These are phyloP conservation scores for Aquanectria penicillioides DNA, from an alignment of 2,329 filamentous ascomycete genomes.

Conservation along the genomic window DNA sequence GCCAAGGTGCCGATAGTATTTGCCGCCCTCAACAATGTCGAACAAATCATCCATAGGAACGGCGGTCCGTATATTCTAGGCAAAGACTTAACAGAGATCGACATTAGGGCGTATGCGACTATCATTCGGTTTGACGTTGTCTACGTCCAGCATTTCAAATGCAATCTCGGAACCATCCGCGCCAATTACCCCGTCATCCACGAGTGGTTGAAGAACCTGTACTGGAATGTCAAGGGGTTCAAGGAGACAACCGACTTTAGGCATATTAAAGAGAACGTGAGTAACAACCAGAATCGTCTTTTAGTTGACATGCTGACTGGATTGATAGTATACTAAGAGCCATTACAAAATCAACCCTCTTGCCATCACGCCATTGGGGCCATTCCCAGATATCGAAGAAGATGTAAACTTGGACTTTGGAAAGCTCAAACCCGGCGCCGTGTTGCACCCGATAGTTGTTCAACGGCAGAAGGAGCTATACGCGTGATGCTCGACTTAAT, in stretches of 20 bases:
- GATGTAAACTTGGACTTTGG: constrained; percentile 32
- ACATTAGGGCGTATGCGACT: constrained; percentile 73
- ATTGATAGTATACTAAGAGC: constrained; percentile 38
- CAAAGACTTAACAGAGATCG: constrained; percentile 71
- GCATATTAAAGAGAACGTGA: constrained; percentile 71
- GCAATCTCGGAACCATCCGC: constrained; percentile 71
- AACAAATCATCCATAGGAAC: constrained; percentile 60
- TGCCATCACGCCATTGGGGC: constrained; percentile 40
- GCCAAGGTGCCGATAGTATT: constrained; percentile 70
- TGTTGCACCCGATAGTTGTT: constrained; percentile 38
- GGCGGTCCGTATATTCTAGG: constrained; percentile 71
- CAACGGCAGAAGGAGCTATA: constrained; percentile 38
- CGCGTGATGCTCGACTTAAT: too few species aligned
- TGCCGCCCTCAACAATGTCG: constrained; percentile 70
- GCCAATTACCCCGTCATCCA: constrained; percentile 74
- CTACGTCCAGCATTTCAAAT: constrained; percentile 74
- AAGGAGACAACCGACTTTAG: constrained; percentile 70
- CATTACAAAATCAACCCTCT: constrained; percentile 40
- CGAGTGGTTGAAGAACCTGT: constrained; percentile 74
- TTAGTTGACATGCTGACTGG: not conserved
- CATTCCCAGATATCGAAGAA: constrained; percentile 39
- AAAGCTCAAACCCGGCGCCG: constrained; percentile 31
- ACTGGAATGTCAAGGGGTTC: constrained; percentile 69
- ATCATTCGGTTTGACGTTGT: constrained; percentile 74
- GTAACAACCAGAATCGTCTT: not conserved